Conservation (phyloP, 495 filamentous ascomycete species). For the Neurospora sp. region DNA sequence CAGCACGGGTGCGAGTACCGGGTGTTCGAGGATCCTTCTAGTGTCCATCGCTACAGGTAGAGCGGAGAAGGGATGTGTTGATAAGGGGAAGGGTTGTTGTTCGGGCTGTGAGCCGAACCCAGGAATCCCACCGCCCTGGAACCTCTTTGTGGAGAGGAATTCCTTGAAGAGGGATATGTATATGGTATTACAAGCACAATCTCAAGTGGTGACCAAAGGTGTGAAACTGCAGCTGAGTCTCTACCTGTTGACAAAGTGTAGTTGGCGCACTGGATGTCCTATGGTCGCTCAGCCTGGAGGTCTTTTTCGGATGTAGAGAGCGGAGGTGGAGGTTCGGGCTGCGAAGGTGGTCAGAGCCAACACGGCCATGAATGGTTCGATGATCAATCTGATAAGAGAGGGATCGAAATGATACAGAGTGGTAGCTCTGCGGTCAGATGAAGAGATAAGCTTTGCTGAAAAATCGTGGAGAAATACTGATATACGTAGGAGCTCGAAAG, state of each 20-base stretch:
- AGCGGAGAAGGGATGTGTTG: neutral
- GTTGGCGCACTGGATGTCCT: neutral
- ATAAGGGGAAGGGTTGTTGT: neutral
- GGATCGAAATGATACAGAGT: neutral
- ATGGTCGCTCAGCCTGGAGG: neutral
- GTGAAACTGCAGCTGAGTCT: neutral
- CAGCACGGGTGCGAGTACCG: constrained; percentile 45
- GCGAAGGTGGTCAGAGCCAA: neutral
- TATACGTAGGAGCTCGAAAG: neutral
- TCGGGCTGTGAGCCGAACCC: neutral
- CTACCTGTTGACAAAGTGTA: neutral
- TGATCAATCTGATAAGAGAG: neutral
- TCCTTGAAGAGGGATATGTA: neutral
- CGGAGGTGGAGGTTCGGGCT: neutral
- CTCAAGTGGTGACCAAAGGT: neutral
- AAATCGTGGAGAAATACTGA: neutral
- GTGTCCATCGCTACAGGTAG: constrained; percentile 62
- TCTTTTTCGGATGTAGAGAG: neutral
- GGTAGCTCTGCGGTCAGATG: neutral
- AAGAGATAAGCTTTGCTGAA: neutral
- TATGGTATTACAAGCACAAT: neutral
- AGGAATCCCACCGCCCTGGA: neutral
- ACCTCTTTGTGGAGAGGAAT: neutral
- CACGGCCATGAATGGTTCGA: neutral
- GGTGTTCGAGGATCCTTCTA: constrained; percentile 70